phyloP scores from a whole-genome alignment of 2,329 filamentous ascomycete species.

The Colletotrichum graminicola region DNA sequence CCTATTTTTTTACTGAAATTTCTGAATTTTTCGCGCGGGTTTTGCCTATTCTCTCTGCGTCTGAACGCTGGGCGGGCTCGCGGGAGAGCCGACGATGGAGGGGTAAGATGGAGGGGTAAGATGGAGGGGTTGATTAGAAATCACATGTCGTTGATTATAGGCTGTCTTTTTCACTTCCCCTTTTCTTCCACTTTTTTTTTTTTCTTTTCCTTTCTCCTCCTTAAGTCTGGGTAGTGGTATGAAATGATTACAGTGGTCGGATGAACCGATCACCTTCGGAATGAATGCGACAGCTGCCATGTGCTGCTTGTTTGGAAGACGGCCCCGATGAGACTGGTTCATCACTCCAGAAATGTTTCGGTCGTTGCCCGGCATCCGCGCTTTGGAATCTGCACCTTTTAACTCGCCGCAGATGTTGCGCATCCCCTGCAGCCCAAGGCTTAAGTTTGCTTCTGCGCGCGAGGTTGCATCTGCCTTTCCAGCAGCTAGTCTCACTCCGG shows the following conservation, averaged over 20 bases:
- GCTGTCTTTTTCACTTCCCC: not conserved
- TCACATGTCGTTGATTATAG: conserved; percentile 36
- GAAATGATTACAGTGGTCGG: conserved; percentile 24
- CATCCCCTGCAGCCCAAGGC: not conserved
- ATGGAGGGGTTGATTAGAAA: conserved; percentile 41
- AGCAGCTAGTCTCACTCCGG: not conserved
- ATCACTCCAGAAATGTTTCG: conserved; percentile 16
- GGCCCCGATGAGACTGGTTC: not conserved
- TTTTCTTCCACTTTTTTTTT: not conserved
- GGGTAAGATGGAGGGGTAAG: conserved; percentile 34
- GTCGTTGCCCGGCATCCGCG: conserved; percentile 25
- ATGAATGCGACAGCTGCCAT: not conserved
- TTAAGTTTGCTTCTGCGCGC: not conserved
- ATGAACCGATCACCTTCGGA: conserved; percentile 3
- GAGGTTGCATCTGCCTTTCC: not conserved
- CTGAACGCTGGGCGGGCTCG: conserved; percentile 5
- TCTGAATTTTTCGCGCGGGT: not conserved
- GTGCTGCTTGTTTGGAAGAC: not conserved
- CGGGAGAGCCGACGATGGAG: conserved; percentile 27
- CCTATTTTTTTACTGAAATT: not conserved
- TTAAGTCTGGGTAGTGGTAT: no score
- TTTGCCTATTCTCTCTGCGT: not conserved
- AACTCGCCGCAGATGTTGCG: not conserved
- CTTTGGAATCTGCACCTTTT: conserved; percentile 3
- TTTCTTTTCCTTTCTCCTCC: not conserved